phyloP scores from a whole-genome alignment of 257 asterid species.

The Rhazya stricta region DNA sequence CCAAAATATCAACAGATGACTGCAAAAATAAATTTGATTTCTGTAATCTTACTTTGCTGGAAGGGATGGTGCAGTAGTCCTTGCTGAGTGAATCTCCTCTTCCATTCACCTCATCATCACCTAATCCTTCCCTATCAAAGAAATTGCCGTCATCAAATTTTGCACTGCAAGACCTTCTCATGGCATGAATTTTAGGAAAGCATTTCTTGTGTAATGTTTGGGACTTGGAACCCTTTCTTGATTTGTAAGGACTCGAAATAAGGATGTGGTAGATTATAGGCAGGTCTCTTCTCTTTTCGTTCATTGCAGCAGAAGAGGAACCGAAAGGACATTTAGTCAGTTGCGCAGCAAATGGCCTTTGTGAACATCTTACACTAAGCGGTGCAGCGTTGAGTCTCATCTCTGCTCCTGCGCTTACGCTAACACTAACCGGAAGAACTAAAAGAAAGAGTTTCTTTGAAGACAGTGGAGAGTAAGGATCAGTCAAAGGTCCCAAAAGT shows the following conservation, averaged over 20 bases:
- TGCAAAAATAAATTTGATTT: conserved; percentile 33
- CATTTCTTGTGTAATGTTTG: background rate
- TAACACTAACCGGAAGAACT: too few species aligned
- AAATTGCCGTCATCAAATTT: conserved; percentile 13
- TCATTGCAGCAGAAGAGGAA: background rate
- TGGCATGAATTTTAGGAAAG: background rate
- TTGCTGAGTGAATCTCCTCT: background rate
- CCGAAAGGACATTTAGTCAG: background rate
- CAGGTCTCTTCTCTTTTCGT: background rate
- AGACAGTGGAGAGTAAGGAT: background rate
- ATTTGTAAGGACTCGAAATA: background rate
- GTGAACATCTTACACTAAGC: background rate
- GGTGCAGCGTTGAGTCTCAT: background rate
- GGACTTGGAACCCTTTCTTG: background rate
- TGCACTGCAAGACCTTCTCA: conserved; percentile 39
- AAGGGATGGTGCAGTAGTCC: background rate
- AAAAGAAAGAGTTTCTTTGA: background rate
- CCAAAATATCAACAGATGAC: conserved; percentile 55
- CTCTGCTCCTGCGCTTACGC: background rate
- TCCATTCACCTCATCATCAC: conserved; percentile 19
- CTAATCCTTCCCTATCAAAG: conserved; percentile 20
- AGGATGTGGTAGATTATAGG: background rate
- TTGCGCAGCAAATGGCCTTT: background rate
- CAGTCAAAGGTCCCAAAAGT: background rate
- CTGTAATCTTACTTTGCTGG: conserved; percentile 12